A percentile compares a stretch with the other conserved stretches of the same genome.
These are phyloP conservation scores for Leccinum sublutescens DNA, from an alignment of 768 basidiomycete species.

Conservation along the genomic window DNA sequence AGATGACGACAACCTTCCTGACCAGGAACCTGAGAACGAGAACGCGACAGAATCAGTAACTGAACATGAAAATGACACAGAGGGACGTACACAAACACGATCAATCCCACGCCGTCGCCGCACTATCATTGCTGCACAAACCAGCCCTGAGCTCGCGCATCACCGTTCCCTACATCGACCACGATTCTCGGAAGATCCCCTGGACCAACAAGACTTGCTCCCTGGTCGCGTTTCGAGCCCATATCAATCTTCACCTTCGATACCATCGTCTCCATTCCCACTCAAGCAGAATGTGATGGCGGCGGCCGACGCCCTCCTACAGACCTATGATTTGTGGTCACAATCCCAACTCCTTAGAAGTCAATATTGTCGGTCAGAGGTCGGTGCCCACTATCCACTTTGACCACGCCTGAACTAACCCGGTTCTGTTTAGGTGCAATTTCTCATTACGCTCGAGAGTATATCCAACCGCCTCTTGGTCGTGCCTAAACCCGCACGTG, in stretches of 20 bases:
- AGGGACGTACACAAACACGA: slow-evolving; percentile 9
- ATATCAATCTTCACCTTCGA: slow-evolving; percentile 72
- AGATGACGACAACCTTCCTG: slow-evolving; percentile 45
- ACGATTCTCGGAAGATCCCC: slow-evolving; percentile 67
- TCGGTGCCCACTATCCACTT: slow-evolving; percentile 32
- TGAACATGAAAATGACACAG: slow-evolving; percentile 13
- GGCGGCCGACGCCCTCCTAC: slow-evolving; percentile 56
- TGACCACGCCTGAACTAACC: background rate
- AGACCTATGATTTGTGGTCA: slow-evolving; percentile 62
- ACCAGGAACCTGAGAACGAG: slow-evolving; percentile 38
- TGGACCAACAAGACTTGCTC: slow-evolving; percentile 62
- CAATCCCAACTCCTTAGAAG: slow-evolving; percentile 75
- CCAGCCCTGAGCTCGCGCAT: slow-evolving; percentile 69
- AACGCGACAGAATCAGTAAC: slow-evolving; percentile 14
- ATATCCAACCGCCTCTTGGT: slow-evolving; percentile 91
- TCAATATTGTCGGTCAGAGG: slow-evolving; percentile 88
- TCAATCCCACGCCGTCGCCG: slow-evolving; percentile 37
- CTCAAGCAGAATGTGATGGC: slow-evolving; percentile 44
- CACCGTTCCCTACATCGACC: slow-evolving; percentile 51
- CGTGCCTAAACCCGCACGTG: slow-evolving; percentile 89
- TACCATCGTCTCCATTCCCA: slow-evolving; percentile 47
- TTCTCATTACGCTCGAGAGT: slow-evolving; percentile 84
- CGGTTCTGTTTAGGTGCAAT: slow-evolving; percentile 59
- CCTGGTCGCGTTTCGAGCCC: slow-evolving; percentile 39
- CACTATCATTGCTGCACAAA: slow-evolving; percentile 66